Evolutionary conservation across 129 eudicot species (phyloP).

Genomic region (Oenanthe sinensis): DNA sequence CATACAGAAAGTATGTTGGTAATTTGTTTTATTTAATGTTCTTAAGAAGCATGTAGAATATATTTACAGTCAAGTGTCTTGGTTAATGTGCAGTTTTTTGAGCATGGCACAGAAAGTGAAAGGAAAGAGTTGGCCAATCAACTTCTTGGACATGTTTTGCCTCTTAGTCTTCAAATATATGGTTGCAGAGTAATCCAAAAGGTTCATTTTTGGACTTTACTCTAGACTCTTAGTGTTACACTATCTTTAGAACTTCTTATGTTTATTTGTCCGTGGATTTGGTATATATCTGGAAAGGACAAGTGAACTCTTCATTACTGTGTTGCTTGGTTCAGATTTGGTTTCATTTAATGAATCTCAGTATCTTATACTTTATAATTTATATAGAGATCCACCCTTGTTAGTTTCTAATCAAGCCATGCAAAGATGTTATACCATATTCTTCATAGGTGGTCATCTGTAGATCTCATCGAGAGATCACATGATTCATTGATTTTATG

Average conservation of each 20-base stretch:
- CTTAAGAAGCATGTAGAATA: background rate
- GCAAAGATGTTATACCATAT: background rate
- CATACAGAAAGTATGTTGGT: conserved; percentile 63
- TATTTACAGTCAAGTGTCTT: background rate
- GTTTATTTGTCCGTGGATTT: background rate
- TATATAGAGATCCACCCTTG: background rate
- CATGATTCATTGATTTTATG: background rate
- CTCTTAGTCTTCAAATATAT: conserved; percentile 88
- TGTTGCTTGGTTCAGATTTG: background rate
- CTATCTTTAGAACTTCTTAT: background rate
- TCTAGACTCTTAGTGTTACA: background rate
- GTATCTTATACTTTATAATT: background rate
- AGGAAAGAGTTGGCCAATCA: conserved; percentile 68
- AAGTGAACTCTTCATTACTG: background rate
- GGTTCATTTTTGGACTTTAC: conserved; percentile 34
- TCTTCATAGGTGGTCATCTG: background rate
- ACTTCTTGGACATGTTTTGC: conserved; percentile 69
- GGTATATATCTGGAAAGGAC: background rate
- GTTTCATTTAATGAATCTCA: background rate
- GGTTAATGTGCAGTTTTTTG: conserved; percentile 58
- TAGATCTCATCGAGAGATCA: background rate
- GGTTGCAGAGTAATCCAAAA: conserved; percentile 96
- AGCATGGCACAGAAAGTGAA: conserved; percentile 82
- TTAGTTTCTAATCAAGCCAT: background rate
- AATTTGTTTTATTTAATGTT: conserved; percentile 1